Base-by-base conservation (phyloP, 495 filamentous ascomycete genomes). In the Talaromyces thailandensis region DNA sequence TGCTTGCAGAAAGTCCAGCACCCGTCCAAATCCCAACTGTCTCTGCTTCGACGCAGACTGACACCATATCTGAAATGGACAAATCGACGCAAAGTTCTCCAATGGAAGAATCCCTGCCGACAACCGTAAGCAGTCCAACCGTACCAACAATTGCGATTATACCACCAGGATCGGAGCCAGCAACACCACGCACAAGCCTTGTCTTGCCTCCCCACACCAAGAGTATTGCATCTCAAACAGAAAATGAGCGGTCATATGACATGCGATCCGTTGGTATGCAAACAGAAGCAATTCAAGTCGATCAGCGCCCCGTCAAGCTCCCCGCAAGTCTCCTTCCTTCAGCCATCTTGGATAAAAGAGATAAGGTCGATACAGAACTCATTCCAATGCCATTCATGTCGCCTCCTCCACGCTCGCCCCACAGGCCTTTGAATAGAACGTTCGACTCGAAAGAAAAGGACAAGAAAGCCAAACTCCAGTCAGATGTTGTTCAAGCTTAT, bases 271-370 rank as follows among this genome's bases (percentile, higher is more conserved):
- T 79, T 28, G 78, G 76, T 4, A 84, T 96, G 50, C 95, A 98
- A 77, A 98, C 94, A 9, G 92, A 97, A 61, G 87, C 88, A 64
- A 96, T 96, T 64, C 78, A 86, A 51, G 79, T 92, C 18, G 92
- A 93, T 70, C 83, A 82, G 74, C 82, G 91, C 59, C 78, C 88
- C 28, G 80, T 86, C 48, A 88, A 84, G 67, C 74, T 96, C 18
- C 89, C 91, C 23, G 82, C 88, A 1, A 88, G 92, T 68, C 79
- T 96, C 56, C 83, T 89, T 32, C 88, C 92, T 3, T 91, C 90
- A 7, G 80, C 87, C 18, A 79, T 80, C 63, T 73, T 72, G 52
- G 76, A 77, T 53, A 73, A 74, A 25, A 14, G 40, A 35, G 29
- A 59, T 63, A 32, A 55, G 25, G 25, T 62, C 58, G 53, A 66